These are phyloP conservation scores for Camellia granthamiana DNA, from an alignment of 148 eudicot genomes.

Conservation along the genomic window DNA sequence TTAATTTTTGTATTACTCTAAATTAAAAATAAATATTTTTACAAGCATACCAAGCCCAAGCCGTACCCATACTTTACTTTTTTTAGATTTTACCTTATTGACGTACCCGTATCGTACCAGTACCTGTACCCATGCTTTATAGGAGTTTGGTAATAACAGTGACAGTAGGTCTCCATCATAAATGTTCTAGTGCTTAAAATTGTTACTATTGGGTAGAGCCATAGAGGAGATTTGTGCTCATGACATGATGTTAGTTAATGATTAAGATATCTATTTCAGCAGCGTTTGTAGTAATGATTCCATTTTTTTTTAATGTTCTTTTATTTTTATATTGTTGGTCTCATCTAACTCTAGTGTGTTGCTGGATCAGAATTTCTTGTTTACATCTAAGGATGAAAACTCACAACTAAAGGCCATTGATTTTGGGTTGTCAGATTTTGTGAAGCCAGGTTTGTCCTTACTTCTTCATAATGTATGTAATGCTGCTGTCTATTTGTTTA, in stretches of 20 bases:
- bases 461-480: background rate
- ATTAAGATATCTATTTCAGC: background rate
- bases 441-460: slow-evolving; percentile 42
- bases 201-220: background rate
- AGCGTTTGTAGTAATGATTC: background rate
- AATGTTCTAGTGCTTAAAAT: background rate
- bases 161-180: background rate
- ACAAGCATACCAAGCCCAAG: too few relatives aligned
- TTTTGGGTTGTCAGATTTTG: slow-evolving; percentile 55
- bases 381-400: slow-evolving; percentile 62
- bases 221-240: background rate
- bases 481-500: background rate
- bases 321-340: background rate
- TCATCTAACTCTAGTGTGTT: slow-evolving; percentile 21
- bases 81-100: too few relatives aligned
- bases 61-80: too few relatives aligned
- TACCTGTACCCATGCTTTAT: too few relatives aligned
- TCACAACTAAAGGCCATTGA: slow-evolving; percentile 58
- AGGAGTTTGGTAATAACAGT: background rate
- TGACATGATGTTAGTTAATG: slow-evolving; percentile 1
- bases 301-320: background rate
- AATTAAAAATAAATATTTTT: too few relatives aligned
- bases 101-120: too few relatives aligned
- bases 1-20: too few relatives aligned
- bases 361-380: slow-evolving; percentile 68